Evolutionary conservation across 768 basidiomycete genomes (phyloP).

Genomic region (Hebeloma cylindrosporum): DNA sequence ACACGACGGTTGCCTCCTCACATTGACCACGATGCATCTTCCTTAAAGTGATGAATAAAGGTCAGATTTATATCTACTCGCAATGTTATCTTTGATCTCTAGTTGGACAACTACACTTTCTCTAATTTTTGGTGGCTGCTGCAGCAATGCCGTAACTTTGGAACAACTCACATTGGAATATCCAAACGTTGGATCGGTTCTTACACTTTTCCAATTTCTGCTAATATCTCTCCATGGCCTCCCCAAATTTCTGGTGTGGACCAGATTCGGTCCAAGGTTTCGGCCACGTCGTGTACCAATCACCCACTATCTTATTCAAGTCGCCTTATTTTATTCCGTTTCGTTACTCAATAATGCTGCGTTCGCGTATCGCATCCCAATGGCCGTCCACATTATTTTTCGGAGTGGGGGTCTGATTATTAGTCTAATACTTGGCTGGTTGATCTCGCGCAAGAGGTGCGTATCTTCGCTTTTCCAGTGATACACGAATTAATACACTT

Average conservation of each 20-base stretch:
- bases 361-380: constrained; percentile 83
- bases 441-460: constrained; percentile 62
- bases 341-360: constrained; percentile 90
- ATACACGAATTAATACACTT: not conserved
- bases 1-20: no score
- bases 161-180: constrained; percentile 70
- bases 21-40: no score
- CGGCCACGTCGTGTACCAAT: constrained; percentile 70
- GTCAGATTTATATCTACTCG: no score
- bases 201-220: constrained; percentile 87
- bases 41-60: no score
- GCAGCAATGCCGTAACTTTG: constrained; percentile 80
- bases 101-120: constrained; percentile 65
- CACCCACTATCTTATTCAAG: constrained; percentile 73
- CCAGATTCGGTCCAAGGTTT: constrained; percentile 50
- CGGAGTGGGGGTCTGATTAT: constrained; percentile 85
- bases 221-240: constrained; percentile 75
- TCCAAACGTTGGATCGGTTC: constrained; percentile 74
- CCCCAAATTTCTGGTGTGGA: constrained; percentile 58
- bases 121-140: constrained; percentile 90
- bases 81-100: constrained; percentile 21
- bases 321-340: constrained; percentile 74
- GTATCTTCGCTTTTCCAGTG: constrained; percentile 21
- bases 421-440: constrained; percentile 78
- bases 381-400: constrained; percentile 94